Evolutionary conservation across 2,329 filamentous ascomycete genomes (phyloP).

Genomic region (Amylocarpus encephaloides): DNA sequence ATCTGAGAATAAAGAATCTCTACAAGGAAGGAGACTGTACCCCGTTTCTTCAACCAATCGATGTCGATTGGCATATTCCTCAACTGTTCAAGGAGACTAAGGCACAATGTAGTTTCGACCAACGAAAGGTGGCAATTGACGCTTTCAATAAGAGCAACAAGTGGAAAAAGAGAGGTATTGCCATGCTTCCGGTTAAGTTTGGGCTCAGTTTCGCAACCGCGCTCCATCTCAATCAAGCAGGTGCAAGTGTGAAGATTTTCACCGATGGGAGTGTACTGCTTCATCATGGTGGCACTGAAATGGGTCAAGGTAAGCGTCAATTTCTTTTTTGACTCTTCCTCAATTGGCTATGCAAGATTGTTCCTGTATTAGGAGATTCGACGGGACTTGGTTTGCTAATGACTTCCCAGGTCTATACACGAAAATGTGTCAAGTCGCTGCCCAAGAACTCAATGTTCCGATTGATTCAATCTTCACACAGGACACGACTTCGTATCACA

Average conservation of each 20-base stretch:
- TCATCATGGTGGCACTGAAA: constrained; percentile 91
- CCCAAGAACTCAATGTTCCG: constrained; percentile 76
- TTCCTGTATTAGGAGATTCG: too few species aligned
- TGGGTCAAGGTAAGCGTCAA: constrained; percentile 64
- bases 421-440: constrained; percentile 91
- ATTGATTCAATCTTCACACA: constrained; percentile 78
- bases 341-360: too few species aligned
- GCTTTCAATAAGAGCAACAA: constrained; percentile 78
- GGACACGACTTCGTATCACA: constrained; percentile 89
- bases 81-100: constrained; percentile 85
- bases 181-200: constrained; percentile 82
- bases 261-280: constrained; percentile 88
- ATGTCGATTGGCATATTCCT: constrained; percentile 81
- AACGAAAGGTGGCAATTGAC: constrained; percentile 59
- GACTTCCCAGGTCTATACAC: constrained; percentile 57
- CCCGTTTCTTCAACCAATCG: constrained; percentile 81
- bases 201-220: constrained; percentile 88
- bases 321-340: background rate
- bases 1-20: constrained; percentile 76
- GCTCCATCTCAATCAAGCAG: constrained; percentile 89
- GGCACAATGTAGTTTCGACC: constrained; percentile 64
- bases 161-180: constrained; percentile 82
- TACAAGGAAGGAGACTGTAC: constrained; percentile 71
- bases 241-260: constrained; percentile 90
- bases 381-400: too few species aligned